These are phyloP conservation scores for Phytophthora capsici DNA, from an alignment of 352 stramenopile species.

Conservation along the genomic window DNA sequence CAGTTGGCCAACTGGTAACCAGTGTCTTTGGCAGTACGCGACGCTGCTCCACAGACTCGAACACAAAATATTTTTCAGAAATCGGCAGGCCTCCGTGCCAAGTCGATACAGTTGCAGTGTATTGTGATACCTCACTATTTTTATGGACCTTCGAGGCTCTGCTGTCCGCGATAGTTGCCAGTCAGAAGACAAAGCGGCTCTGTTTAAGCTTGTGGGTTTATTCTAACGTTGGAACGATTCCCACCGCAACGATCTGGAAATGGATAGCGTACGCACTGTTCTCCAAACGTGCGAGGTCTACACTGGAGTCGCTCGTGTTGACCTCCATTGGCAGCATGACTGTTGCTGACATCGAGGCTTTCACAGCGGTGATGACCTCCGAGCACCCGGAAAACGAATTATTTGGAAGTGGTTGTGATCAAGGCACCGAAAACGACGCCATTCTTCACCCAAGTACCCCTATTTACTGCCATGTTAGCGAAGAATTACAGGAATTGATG, in stretches of 20 bases:
- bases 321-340: neutral
- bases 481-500: neutral
- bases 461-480: neutral
- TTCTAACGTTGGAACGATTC: neutral
- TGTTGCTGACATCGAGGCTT: conserved; percentile 1
- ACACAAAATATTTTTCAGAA: neutral
- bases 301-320: neutral
- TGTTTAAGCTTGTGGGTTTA: neutral
- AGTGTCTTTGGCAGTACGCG: neutral
- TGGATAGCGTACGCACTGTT: conserved; percentile 22
- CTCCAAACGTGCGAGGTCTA: conserved; percentile 1
- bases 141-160: neutral
- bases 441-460: neutral
- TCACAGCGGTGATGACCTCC: neutral
- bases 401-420: neutral
- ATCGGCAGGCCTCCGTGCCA: neutral
- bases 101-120: conserved; percentile 1
- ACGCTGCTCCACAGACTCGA: neutral
- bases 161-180: neutral
- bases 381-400: conserved; percentile 17
- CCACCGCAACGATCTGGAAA: conserved; percentile 2
- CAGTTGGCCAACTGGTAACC: conserved; percentile 1
- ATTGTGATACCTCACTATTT: neutral
- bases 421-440: neutral
- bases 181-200: neutral